Percentiles rank a stretch among this genome's conserved stretches.
phyloP scores from a whole-genome alignment of 192 early-diverging fungal species.

The Coemansia sp. region DNA sequence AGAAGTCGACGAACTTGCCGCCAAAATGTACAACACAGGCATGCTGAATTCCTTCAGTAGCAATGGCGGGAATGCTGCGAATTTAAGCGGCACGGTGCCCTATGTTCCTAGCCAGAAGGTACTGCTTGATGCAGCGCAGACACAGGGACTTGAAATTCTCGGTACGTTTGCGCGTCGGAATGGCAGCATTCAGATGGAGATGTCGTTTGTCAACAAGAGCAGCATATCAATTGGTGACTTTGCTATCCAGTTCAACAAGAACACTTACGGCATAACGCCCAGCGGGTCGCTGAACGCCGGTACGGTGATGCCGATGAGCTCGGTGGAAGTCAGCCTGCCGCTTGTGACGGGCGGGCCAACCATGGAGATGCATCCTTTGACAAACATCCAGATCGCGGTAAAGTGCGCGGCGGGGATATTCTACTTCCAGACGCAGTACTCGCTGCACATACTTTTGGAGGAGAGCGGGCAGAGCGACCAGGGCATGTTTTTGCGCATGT shows the following conservation, averaged over 20 bases:
- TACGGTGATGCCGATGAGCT: constrained; percentile 44
- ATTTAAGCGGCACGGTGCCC: background rate
- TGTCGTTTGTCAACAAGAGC: constrained; percentile 61
- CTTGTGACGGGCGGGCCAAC: constrained; percentile 56
- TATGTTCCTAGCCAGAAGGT: constrained; percentile 50
- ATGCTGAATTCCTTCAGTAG: constrained; percentile 11
- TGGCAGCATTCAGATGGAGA: constrained; percentile 63
- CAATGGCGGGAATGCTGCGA: background rate
- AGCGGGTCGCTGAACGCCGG: constrained; percentile 46
- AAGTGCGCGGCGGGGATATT: constrained; percentile 65
- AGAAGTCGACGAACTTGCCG: constrained; percentile 32
- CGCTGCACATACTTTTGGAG: constrained; percentile 60
- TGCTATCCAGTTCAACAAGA: constrained; percentile 82
- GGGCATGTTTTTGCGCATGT: constrained; percentile 55
- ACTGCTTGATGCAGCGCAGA: constrained; percentile 50
- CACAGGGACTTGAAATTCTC: constrained; percentile 55
- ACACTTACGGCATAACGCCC: constrained; percentile 65
- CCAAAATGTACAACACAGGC: constrained; percentile 41
- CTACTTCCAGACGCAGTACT: constrained; percentile 68
- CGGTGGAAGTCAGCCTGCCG: constrained; percentile 50
- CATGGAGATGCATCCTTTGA: constrained; percentile 55
- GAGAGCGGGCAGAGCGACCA: constrained; percentile 54
- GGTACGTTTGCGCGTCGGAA: constrained; percentile 59
- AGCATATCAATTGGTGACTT: constrained; percentile 57
- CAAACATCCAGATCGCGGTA: constrained; percentile 68